Evolutionary conservation across 2,329 filamentous ascomycete genomes (phyloP).

Genomic region (Neonectria neomacrospora): DNA sequence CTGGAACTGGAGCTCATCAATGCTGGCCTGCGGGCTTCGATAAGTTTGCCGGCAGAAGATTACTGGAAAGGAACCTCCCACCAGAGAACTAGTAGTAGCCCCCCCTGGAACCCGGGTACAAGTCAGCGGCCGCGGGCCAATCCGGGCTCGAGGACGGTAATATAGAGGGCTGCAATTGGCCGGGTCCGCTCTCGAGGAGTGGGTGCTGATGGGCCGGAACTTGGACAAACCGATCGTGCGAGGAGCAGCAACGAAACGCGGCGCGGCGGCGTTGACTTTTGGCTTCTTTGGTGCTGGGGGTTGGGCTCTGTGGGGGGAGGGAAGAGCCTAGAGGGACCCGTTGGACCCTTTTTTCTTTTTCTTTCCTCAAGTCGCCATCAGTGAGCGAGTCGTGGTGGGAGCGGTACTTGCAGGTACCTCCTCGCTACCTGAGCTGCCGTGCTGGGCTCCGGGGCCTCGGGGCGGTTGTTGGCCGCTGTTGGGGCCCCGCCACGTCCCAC

Average conservation of each 20-base stretch:
- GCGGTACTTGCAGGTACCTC: not conserved
- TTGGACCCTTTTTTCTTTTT: conserved; percentile 8
- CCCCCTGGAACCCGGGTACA: conserved; percentile 15
- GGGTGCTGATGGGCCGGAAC: conserved; percentile 37
- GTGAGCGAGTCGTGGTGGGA: conserved; percentile 7
- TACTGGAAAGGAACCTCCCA: conserved; percentile 16
- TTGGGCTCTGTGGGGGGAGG: conserved; percentile 7
- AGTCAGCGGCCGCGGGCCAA: conserved; percentile 34
- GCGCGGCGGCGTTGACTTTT: conserved; percentile 7
- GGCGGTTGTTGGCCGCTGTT: not conserved
- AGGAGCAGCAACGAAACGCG: conserved; percentile 6
- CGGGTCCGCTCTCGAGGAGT: conserved; percentile 4
- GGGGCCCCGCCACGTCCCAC: no score
- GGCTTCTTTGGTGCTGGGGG: conserved; percentile 7
- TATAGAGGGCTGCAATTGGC: conserved; percentile 45
- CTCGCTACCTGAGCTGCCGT: not conserved
- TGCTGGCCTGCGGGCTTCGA: not conserved
- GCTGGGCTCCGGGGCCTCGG: not conserved
- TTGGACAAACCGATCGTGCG: conserved; percentile 41
- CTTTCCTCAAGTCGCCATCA: not conserved
- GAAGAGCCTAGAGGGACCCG: not conserved
- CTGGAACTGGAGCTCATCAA: conserved; percentile 2
- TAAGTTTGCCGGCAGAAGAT: conserved; percentile 22
- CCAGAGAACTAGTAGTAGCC: conserved; percentile 17
- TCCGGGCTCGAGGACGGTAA: conserved; percentile 44